These are phyloP conservation scores for Sporobolomyces pararoseus DNA, from an alignment of 768 basidiomycete genomes.

Conservation along the genomic window DNA sequence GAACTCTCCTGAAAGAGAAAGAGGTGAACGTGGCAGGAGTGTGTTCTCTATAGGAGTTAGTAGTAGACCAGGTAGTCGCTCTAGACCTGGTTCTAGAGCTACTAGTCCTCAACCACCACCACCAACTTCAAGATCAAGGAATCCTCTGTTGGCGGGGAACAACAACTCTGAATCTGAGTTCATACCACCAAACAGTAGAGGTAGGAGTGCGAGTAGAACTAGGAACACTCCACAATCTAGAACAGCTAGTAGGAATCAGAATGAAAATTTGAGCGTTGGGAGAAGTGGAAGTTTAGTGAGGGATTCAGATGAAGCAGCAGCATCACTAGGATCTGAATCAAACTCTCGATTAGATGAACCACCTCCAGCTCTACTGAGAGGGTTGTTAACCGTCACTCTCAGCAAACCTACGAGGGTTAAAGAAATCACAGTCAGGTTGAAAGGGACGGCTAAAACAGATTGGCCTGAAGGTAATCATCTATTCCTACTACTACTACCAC, in stretches of 20 bases:
- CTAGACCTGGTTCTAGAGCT: conserved; percentile 11
- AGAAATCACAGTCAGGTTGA: conserved; percentile 74
- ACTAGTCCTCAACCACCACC: too few relatives aligned
- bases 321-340: not conserved
- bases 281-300: conserved; percentile 19
- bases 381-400: conserved; percentile 62
- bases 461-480: conserved; percentile 74
- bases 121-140: not conserved
- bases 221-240: conserved; percentile 12
- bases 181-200: conserved; percentile 28
- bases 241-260: not conserved
- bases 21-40: not conserved
- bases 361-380: conserved; percentile 61
- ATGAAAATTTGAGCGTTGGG: conserved; percentile 18
- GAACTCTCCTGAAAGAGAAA: conserved; percentile 14
- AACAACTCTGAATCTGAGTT: not conserved
- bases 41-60: conserved; percentile 8
- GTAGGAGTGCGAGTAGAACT: conserved; percentile 25
- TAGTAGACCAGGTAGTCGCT: not conserved
- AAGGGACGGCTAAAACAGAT: conserved; percentile 65
- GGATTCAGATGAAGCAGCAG: conserved; percentile 11
- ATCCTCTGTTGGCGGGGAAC: not conserved
- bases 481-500: not conserved
- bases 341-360: conserved; percentile 32
- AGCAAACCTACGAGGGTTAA: conserved; percentile 78